Evolutionary conservation across 805 yeast species (phyloP).

Genomic region (Kluyveromyces nonfermentans): DNA sequence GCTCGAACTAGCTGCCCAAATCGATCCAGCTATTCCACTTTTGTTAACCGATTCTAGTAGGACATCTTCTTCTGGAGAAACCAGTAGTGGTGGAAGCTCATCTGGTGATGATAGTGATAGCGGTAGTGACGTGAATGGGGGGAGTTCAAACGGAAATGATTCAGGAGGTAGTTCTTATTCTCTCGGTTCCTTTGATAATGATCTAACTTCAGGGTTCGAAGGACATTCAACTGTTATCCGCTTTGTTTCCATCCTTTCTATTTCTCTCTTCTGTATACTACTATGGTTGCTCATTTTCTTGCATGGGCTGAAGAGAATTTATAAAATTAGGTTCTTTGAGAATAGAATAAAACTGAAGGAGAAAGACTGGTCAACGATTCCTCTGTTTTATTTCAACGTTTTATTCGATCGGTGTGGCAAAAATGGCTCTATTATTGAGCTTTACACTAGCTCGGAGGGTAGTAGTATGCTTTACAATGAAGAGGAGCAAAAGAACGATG

Average conservation of each 20-base stretch:
- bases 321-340: background rate
- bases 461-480: background rate
- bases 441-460: background rate
- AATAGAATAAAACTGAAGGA: background rate
- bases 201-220: background rate
- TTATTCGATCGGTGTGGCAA: background rate
- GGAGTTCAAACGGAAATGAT: slow-evolving; percentile 6
- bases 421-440: background rate
- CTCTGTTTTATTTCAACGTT: background rate
- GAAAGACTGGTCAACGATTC: background rate
- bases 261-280: background rate
- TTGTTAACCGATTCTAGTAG: slow-evolving; percentile 14
- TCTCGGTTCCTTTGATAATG: slow-evolving; percentile 5
- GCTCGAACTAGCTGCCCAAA: slow-evolving; percentile 51
- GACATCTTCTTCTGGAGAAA: slow-evolving; percentile 11
- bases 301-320: background rate
- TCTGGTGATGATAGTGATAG: slow-evolving; percentile 9
- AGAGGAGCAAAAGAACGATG: slow-evolving; percentile 1
- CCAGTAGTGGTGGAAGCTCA: slow-evolving; percentile 31
- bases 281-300: background rate
- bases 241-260: background rate
- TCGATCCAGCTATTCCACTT: slow-evolving; percentile 39
- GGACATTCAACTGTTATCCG: background rate
- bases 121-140: slow-evolving; percentile 10
- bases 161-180: background rate